phyloP scores from a whole-genome alignment of 106 monocot genomes.

The Platanthera zijinensis region DNA sequence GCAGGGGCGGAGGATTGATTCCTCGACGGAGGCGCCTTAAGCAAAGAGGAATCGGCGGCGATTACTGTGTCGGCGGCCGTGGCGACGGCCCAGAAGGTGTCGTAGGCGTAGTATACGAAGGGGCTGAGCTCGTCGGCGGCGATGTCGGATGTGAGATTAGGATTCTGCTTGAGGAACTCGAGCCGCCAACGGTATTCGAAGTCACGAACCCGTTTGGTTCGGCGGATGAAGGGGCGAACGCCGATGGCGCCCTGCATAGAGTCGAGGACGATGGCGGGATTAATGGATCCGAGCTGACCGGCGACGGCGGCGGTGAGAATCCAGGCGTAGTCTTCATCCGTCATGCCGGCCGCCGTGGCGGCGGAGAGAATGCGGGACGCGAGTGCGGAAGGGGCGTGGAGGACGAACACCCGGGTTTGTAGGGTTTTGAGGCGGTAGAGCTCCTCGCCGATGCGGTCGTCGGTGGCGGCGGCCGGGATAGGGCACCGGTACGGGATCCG shows the following conservation, averaged over 20 bases:
- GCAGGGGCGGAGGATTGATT: not conserved
- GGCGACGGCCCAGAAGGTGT: constrained; percentile 55
- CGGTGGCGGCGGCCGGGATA: constrained; percentile 16
- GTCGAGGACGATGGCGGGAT: constrained; percentile 5
- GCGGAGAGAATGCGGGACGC: constrained; percentile 10
- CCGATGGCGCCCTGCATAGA: constrained; percentile 35
- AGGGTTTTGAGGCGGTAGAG: constrained; percentile 39
- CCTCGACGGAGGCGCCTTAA: not conserved
- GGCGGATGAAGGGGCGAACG: constrained; percentile 10
- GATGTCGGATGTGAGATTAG: not conserved
- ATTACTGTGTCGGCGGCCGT: constrained; percentile 31
- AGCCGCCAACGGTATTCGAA: constrained; percentile 22
- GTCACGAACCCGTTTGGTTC: constrained; percentile 1
- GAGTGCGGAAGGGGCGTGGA: constrained; percentile 19
- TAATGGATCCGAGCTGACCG: constrained; percentile 10
- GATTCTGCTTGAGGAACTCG: constrained; percentile 26
- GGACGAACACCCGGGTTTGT: constrained; percentile 49
- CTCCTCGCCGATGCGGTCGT: constrained; percentile 24
- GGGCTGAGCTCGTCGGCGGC: constrained; percentile 11
- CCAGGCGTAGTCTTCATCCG: constrained; percentile 21
- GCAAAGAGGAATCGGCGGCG: not conserved
- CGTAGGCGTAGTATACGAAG: constrained; percentile 50
- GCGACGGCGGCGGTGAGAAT: constrained; percentile 25
- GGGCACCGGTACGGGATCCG: constrained; percentile 27
- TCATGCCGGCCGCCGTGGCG: constrained; percentile 17